Base-by-base conservation (phyloP, 768 basidiomycete genomes). In the Tricholoma hemisulphureum region DNA sequence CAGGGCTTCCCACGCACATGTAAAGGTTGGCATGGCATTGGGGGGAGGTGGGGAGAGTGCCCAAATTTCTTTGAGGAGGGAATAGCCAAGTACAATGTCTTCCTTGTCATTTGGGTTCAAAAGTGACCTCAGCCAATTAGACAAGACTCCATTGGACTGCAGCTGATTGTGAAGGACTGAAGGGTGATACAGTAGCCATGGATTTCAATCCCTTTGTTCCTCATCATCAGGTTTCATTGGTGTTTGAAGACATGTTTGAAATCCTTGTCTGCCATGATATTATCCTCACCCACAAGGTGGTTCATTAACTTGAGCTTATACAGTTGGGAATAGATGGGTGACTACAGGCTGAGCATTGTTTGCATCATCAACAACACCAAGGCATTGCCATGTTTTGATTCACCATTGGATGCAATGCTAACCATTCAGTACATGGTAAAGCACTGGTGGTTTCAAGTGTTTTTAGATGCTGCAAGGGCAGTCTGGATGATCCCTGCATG, bases 31-130 rank as follows among this genome's bases (percentile, higher is more conserved):
- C n/a, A n/a, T n/a, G n/a, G n/a, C n/a, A n/a, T n/a, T n/a, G n/a
- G n/a, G n/a, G n/a, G n/a, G n/a, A n/a, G n/a, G n/a, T n/a, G n/a
- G n/a, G 0, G 67, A 66, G 5, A 75, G 65, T 0, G 26, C 24
- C 70, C 69, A 71, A 10, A 73, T 57, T 1, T 58, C 66, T 21
- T 56, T 55, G 1, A 73, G n/a, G n/a, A n/a, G n/a, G n/a, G n/a
- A n/a, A n/a, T n/a, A n/a, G n/a, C n/a, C n/a, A n/a, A n/a, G n/a
- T 13, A 55, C 51, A 10, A 75, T 72, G 55, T 75, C 69, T 54
- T 76, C 73, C 16, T 57, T 53, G 48, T 74, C 73, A 20, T 70
- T 55, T 7, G 70, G 67, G 16, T 71, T 69, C 23, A 73, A 59
- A 0, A 69, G 29, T 16, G 45, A 51, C 1, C 53, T 20, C 6